Evolutionary conservation across 805 yeast species (phyloP).

Genomic region (Sugiyamaella chiloensis): DNA sequence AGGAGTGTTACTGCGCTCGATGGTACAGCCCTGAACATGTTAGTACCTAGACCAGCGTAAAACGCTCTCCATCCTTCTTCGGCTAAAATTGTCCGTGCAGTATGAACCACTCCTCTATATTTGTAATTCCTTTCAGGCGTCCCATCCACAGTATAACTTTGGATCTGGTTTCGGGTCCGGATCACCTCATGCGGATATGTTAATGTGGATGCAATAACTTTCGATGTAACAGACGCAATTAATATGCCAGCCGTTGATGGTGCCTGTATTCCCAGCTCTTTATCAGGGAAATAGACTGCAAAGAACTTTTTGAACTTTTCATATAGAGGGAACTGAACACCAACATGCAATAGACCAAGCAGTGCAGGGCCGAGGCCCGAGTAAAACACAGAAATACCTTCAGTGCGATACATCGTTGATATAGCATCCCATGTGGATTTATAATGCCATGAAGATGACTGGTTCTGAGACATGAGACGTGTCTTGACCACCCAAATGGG

Average conservation of each 20-base stretch:
- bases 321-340: slow-evolving; percentile 92
- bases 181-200: slow-evolving; percentile 96
- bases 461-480: slow-evolving; percentile 67
- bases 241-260: slow-evolving; percentile 27
- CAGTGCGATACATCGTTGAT: slow-evolving; percentile 67
- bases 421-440: slow-evolving; percentile 83
- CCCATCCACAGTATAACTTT: slow-evolving; percentile 13
- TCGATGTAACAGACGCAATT: slow-evolving; percentile 72
- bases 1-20: slow-evolving; percentile 94
- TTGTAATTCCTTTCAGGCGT: slow-evolving; percentile 20
- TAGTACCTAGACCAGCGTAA: slow-evolving; percentile 85
- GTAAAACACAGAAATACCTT: slow-evolving; percentile 79
- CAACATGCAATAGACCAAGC: slow-evolving; percentile 88
- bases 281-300: slow-evolving; percentile 24
- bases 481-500: slow-evolving; percentile 99
- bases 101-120: slow-evolving; percentile 36
- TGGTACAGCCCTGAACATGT: slow-evolving; percentile 87
- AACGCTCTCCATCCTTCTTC: slow-evolving; percentile 80
- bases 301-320: slow-evolving; percentile 69
- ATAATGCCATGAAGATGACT: slow-evolving; percentile 47
- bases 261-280: slow-evolving; percentile 15
- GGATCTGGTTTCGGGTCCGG: slow-evolving; percentile 83
- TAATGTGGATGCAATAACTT: slow-evolving; percentile 81
- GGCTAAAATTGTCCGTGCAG: slow-evolving; percentile 42
- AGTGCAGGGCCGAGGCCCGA: slow-evolving; percentile 88